phyloP scores from a whole-genome alignment of 768 basidiomycete genomes.

The Agrocybe praecox region DNA sequence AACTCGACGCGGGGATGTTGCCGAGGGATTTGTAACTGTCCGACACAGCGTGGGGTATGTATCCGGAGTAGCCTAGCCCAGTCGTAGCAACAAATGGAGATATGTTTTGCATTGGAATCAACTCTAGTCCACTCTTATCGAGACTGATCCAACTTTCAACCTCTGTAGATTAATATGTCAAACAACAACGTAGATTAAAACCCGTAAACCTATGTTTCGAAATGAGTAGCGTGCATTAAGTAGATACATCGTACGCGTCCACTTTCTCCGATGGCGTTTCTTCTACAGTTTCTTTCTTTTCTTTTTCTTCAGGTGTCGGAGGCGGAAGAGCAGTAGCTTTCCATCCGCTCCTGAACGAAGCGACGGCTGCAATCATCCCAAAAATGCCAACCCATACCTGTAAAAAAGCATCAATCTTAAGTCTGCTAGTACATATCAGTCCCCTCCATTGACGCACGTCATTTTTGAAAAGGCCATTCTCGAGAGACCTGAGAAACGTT shows the following conservation, averaged over 20 bases:
- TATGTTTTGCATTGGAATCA: no score
- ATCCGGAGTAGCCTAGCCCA: no score
- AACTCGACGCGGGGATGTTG: no score
- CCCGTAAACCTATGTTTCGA: no score
- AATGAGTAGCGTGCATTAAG: slow-evolving; percentile 5
- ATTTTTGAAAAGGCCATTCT: slow-evolving; percentile 66
- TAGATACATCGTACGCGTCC: slow-evolving; percentile 28
- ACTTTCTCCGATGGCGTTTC: slow-evolving; percentile 12
- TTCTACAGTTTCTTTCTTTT: neutral
- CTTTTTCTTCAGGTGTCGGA: slow-evolving; percentile 23
- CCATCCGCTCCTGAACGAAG: slow-evolving; percentile 73
- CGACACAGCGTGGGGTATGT: no score
- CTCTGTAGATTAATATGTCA: no score
- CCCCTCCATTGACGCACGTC: slow-evolving; percentile 47
- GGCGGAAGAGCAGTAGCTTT: slow-evolving; percentile 59
- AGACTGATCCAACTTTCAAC: no score
- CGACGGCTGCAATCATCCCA: slow-evolving; percentile 52
- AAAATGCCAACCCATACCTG: slow-evolving; percentile 46
- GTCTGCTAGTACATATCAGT: neutral
- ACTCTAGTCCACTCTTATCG: no score
- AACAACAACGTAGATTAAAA: no score
- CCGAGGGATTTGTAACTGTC: no score
- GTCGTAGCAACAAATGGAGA: no score
- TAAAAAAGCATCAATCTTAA: slow-evolving; percentile 5
- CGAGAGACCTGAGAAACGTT: slow-evolving; percentile 58